Evolutionary conservation across 768 basidiomycete species (phyloP).

Genomic region (Cystobasidium tubakii): DNA sequence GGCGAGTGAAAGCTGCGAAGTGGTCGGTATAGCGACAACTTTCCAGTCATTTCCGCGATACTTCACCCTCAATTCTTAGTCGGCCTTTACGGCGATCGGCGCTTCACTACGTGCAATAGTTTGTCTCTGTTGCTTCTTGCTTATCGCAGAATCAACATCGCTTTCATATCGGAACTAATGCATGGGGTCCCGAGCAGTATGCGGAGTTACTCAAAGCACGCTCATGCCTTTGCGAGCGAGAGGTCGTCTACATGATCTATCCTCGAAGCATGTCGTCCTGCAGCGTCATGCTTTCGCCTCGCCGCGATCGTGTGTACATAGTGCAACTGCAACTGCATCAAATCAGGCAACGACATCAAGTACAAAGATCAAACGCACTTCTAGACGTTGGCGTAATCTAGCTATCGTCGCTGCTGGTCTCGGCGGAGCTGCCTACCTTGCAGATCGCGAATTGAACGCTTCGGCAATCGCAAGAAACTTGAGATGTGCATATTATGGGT

Average conservation of each 20-base stretch:
- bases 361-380: neutral
- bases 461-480: conserved; percentile 19
- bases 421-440: conserved; percentile 11
- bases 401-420: neutral
- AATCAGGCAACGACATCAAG: neutral
- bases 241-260: neutral
- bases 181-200: conserved; percentile 3
- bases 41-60: no score
- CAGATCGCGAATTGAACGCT: conserved; percentile 34
- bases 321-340: neutral
- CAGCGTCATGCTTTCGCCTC: neutral
- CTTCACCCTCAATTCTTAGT: no score
- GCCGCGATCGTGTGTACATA: neutral
- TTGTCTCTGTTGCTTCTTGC: neutral
- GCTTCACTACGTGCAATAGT: neutral
- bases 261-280: neutral
- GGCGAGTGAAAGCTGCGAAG: no score
- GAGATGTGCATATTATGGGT: conserved; percentile 43
- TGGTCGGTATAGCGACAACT: no score
- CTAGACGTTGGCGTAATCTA: neutral
- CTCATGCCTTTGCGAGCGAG: neutral
- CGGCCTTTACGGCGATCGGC: no score
- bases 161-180: neutral
- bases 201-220: neutral
- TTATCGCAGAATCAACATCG: neutral